Percentiles rank a stretch among this genome's conserved stretches.
phyloP scores from a whole-genome alignment of 148 eudicot genomes.

The Chenopodium quinoa region DNA sequence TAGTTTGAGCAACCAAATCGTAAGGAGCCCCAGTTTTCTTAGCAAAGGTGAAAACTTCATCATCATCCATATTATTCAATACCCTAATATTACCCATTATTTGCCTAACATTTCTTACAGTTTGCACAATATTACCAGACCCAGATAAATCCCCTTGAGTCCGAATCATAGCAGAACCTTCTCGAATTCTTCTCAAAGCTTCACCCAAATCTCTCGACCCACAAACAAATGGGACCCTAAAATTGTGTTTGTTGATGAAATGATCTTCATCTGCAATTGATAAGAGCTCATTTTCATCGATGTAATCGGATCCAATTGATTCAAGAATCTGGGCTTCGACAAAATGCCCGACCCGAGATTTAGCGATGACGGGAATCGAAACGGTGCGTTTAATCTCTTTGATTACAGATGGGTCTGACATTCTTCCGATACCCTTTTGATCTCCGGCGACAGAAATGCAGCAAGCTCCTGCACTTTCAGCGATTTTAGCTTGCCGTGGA shows the following conservation, averaged over 20 bases:
- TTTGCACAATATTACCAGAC: slow-evolving; percentile 48
- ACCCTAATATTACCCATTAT: slow-evolving; percentile 72
- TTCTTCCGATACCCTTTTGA: slow-evolving; percentile 35
- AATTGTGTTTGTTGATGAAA: slow-evolving; percentile 65
- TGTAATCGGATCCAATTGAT: slow-evolving; percentile 50
- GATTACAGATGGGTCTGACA: slow-evolving; percentile 50
- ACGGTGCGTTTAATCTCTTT: slow-evolving; percentile 46
- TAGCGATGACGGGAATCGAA: slow-evolving; percentile 52
- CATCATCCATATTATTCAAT: slow-evolving; percentile 74
- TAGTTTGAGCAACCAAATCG: slow-evolving; percentile 83
- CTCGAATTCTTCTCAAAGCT: slow-evolving; percentile 59
- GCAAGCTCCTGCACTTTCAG: slow-evolving; percentile 65
- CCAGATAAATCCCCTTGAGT: slow-evolving; percentile 49
- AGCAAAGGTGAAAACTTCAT: slow-evolving; percentile 75
- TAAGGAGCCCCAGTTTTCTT: slow-evolving; percentile 68
- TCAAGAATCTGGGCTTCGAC: slow-evolving; percentile 71
- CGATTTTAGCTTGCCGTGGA: slow-evolving; percentile 54
- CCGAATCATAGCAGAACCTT: slow-evolving; percentile 68
- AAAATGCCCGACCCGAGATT: slow-evolving; percentile 59
- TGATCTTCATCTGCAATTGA: slow-evolving; percentile 48
- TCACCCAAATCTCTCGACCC: slow-evolving; percentile 60
- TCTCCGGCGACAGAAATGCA: slow-evolving; percentile 36
- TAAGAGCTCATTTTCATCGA: slow-evolving; percentile 56
- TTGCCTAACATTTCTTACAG: slow-evolving; percentile 60
- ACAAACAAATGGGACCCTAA: slow-evolving; percentile 53